Conservation (phyloP, 495 filamentous ascomycete species). For the Penicillium samsonianum region DNA sequence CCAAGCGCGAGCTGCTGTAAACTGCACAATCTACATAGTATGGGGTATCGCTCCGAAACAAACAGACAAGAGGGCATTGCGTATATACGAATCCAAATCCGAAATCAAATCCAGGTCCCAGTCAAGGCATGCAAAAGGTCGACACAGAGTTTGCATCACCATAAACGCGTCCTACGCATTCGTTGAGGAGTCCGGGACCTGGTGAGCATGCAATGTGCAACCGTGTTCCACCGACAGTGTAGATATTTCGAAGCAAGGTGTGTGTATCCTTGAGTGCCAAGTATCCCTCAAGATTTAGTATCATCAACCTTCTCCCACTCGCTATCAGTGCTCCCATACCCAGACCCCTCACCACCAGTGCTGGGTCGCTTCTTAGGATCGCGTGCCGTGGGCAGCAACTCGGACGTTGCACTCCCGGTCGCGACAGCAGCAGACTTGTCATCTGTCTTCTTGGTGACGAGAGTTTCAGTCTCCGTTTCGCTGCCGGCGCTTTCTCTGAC, state of each 20-base stretch:
- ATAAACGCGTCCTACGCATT: background rate
- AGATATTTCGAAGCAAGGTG: background rate
- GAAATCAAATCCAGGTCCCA: background rate
- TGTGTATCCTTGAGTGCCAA: background rate
- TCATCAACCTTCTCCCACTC: slow-evolving; percentile 60
- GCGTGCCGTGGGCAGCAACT: slow-evolving; percentile 35
- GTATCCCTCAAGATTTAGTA: slow-evolving; percentile 14
- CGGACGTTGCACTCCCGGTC: slow-evolving; percentile 28
- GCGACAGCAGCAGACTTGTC: slow-evolving; percentile 19
- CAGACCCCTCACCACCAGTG: slow-evolving; percentile 48
- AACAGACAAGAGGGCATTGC: slow-evolving; percentile 4
- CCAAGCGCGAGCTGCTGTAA: slow-evolving; percentile 5
- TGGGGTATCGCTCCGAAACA: slow-evolving; percentile 11
- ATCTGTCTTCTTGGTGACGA: slow-evolving; percentile 21
- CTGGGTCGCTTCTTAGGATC: slow-evolving; percentile 45
- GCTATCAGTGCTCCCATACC: slow-evolving; percentile 56
- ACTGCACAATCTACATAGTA: slow-evolving; percentile 10
- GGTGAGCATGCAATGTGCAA: background rate
- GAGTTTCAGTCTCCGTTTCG: slow-evolving; percentile 54
- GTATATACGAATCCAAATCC: background rate
- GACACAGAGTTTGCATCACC: background rate
- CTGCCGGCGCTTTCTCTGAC: slow-evolving; percentile 39
- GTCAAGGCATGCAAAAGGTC: background rate
- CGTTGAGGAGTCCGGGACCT: background rate
- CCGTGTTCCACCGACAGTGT: background rate